Base-by-base conservation (phyloP, 2,329 filamentous ascomycete genomes). In the Colletotrichum sp. region DNA sequence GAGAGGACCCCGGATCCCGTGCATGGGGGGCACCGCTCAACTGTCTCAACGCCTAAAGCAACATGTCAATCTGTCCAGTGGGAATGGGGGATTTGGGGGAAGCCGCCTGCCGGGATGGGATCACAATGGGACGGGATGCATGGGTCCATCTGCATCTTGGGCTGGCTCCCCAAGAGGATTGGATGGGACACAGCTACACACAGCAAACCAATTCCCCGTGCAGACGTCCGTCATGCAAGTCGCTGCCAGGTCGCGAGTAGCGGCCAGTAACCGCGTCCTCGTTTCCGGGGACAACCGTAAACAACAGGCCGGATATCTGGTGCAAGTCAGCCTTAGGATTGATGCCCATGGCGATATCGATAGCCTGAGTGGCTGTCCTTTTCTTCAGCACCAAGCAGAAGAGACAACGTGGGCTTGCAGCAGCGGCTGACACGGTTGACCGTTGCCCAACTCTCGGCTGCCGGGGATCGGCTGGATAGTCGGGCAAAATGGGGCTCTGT, bases 11-110 rank as follows among this genome's bases (percentile, higher is more conserved):
- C 52, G 69, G 69, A 64, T 12, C 61, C 7, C 8, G 21, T 24
- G 69, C 73, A 75, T 72, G 62, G 69, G 72, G 30, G 48, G 36
- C 21, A 55, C 43, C 43, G 69, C 55, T 73, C 58, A 66, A 68
- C 38, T 75, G 63, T 73, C 73, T 75, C 73, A 68, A 68, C 48
- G 21, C 56, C 63, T 63, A 73, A 75, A 66, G 62, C 62, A 73
- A 75, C n/a, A 63, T 63, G 63, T 21, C 56, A 63, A 67, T 55
- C 56, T 48, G 73, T 72, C 63, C 73, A 68, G 69, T 73, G 73
- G 63, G 34, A 64, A 24, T 43, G 21, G 59, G 34, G 58, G 32
- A 16, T 72, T 43, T 62, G 66, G 69, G 62, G 56, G 21, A 62
- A 75, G 68, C 58, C 43, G 56, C 61, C 73, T 73, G 63, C 69